Evolutionary conservation across 2,329 filamentous ascomycete genomes (phyloP).

Genomic region (Stemphylium lycopersici): DNA sequence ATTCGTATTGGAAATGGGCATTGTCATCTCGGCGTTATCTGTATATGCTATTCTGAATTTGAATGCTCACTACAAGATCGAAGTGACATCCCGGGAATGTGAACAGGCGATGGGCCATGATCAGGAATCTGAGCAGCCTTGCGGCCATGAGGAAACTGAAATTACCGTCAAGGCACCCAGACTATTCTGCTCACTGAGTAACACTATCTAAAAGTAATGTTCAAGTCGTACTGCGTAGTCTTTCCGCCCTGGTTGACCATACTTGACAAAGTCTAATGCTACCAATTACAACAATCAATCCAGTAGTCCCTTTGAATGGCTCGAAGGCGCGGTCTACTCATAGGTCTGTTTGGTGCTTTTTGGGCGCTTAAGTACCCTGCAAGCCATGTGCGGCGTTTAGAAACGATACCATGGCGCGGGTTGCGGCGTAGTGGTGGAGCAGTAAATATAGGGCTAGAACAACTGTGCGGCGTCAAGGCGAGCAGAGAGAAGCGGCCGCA

Average conservation of each 20-base stretch:
- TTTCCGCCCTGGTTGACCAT: not conserved
- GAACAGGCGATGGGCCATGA: too few relatives aligned
- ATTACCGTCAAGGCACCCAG: too few relatives aligned
- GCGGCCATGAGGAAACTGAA: too few relatives aligned
- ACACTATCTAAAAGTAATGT: too few relatives aligned
- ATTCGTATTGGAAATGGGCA: not conserved
- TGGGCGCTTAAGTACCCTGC: constrained; percentile 8
- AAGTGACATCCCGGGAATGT: too few relatives aligned
- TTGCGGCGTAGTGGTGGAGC: constrained; percentile 3
- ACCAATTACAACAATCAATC: not conserved
- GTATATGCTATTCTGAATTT: not conserved
- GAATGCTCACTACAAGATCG: not conserved
- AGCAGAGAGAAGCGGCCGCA: not conserved
- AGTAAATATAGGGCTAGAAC: constrained; percentile 1
- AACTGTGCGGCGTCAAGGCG: constrained; percentile 1
- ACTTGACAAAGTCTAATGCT: not conserved
- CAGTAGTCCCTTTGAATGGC: too few relatives aligned
- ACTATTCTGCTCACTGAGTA: too few relatives aligned
- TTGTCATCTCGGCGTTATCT: too few relatives aligned
- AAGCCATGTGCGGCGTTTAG: constrained; percentile 8
- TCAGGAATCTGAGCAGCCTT: too few relatives aligned
- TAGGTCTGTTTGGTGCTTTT: not conserved
- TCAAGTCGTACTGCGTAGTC: not conserved
- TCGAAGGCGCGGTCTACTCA: not conserved
- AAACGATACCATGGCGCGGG: not conserved